Percentiles rank a stretch among this genome's conserved stretches.
phyloP scores from a whole-genome alignment of 495 filamentous ascomycete genomes.

The Neurospora sublineolata region DNA sequence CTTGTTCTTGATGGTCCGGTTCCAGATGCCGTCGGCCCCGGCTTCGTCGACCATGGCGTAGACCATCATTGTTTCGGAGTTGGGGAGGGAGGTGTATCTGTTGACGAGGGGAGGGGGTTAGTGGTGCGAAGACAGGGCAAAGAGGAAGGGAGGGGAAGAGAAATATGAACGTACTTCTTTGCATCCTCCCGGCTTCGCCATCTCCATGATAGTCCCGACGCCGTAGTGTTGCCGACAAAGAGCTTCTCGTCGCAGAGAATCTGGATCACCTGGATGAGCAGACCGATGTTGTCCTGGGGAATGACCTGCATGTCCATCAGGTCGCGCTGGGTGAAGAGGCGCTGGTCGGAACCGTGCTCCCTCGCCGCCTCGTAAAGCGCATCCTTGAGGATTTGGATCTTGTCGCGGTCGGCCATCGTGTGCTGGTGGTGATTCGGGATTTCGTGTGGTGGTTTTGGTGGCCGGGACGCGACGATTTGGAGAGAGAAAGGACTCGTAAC shows the following conservation, averaged over 20 bases:
- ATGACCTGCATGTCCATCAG: slow-evolving; percentile 50
- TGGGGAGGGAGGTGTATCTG: slow-evolving; percentile 53
- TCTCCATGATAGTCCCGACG: slow-evolving; percentile 51
- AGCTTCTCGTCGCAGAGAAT: slow-evolving; percentile 53
- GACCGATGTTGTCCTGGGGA: slow-evolving; percentile 43
- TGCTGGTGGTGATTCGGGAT: slow-evolving; percentile 6
- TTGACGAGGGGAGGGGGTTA: not conserved
- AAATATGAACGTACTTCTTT: slow-evolving; percentile 45
- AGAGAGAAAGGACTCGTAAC: not conserved
- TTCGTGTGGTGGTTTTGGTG: not conserved
- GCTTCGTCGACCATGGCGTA: slow-evolving; percentile 78
- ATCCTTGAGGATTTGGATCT: slow-evolving; percentile 22
- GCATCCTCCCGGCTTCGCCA: slow-evolving; percentile 57
- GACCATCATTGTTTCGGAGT: slow-evolving; percentile 62
- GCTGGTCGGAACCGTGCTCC: slow-evolving; percentile 31
- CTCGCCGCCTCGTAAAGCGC: slow-evolving; percentile 21
- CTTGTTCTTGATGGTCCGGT: slow-evolving; percentile 59
- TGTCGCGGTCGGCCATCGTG: slow-evolving; percentile 7
- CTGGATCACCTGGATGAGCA: slow-evolving; percentile 51
- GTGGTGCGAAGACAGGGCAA: not conserved
- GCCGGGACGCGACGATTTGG: not conserved
- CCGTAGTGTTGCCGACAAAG: slow-evolving; percentile 47
- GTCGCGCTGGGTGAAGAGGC: slow-evolving; percentile 56
- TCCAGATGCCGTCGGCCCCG: slow-evolving; percentile 77
- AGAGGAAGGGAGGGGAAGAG: not conserved